phyloP scores from a whole-genome alignment of 2,329 filamentous ascomycete species.

The Hawksworthiomyces lignivorus region DNA sequence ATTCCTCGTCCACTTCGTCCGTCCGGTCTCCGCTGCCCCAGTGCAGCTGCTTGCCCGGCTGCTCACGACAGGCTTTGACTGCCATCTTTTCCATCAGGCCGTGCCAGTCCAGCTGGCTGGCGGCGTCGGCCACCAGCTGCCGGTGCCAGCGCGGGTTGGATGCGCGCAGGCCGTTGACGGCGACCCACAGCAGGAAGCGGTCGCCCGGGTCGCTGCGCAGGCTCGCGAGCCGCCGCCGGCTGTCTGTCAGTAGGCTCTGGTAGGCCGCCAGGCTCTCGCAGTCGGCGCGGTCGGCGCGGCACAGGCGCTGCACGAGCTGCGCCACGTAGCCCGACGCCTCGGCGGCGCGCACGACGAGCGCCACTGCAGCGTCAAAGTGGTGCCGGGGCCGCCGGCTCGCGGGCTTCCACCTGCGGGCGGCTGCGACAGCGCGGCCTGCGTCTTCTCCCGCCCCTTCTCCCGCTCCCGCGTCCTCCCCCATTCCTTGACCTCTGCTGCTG shows the following conservation, averaged over 20 bases:
- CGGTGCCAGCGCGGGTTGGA: conserved; percentile 8
- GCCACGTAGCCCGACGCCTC: conserved; percentile 9
- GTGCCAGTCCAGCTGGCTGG: conserved; percentile 7
- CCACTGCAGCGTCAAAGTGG: conserved; percentile 10
- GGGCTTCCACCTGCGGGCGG: conserved; percentile 2
- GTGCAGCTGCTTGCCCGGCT: background rate
- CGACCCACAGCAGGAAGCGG: conserved; percentile 10
- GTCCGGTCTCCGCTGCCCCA: too few relatives aligned
- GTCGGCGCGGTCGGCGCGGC: conserved; percentile 6
- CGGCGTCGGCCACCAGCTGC: conserved; percentile 5
- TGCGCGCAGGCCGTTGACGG: conserved; percentile 8
- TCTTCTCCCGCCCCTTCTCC: background rate
- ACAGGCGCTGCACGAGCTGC: conserved; percentile 6
- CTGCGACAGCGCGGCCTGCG: background rate
- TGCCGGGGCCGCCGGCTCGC: conserved; percentile 6
- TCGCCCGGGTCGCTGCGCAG: conserved; percentile 13
- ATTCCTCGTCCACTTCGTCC: too few relatives aligned
- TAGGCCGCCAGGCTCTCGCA: conserved; percentile 14
- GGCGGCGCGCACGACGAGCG: conserved; percentile 7
- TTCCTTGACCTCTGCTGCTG: too few relatives aligned
- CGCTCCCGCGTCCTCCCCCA: background rate
- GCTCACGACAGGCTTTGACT: conserved; percentile 8
- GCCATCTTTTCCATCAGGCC: conserved; percentile 11
- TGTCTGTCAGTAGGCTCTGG: conserved; percentile 10
- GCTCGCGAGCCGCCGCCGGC: conserved; percentile 8